These are phyloP conservation scores for Ustilago shanxiensis DNA, from an alignment of 1,284 basidiomycete species.

Conservation along the genomic window DNA sequence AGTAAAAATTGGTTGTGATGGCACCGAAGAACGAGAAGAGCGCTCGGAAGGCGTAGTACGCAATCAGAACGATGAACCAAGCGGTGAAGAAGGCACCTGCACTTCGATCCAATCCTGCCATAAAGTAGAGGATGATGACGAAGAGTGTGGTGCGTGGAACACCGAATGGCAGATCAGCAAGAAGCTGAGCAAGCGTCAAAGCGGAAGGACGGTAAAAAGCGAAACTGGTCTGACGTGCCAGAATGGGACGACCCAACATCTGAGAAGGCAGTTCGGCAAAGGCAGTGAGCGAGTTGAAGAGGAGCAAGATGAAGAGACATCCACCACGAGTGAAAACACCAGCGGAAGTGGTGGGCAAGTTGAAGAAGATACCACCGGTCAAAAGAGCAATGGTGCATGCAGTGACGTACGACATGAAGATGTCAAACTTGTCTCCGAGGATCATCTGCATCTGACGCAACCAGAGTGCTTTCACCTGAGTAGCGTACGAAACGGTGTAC, in stretches of 20 bases:
- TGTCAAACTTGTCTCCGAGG: slow-evolving; percentile 84
- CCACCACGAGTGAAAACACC: slow-evolving; percentile 84
- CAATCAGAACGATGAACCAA: slow-evolving; percentile 72
- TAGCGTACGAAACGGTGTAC: slow-evolving; percentile 80
- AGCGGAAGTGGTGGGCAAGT: slow-evolving; percentile 70
- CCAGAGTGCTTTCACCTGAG: slow-evolving; percentile 74
- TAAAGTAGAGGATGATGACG: slow-evolving; percentile 70
- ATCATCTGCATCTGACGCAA: slow-evolving; percentile 82
- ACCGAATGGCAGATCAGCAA: slow-evolving; percentile 71
- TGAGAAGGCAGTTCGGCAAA: slow-evolving; percentile 60
- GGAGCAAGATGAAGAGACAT: slow-evolving; percentile 78
- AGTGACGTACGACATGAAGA: slow-evolving; percentile 73
- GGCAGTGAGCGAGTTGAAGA: slow-evolving; percentile 72
- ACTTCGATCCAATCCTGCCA: slow-evolving; percentile 49
- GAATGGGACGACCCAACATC: slow-evolving; percentile 59
- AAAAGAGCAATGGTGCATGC: slow-evolving; percentile 77
- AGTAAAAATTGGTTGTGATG: slow-evolving; percentile 55
- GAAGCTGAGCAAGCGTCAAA: slow-evolving; percentile 54
- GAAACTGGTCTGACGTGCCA: slow-evolving; percentile 55
- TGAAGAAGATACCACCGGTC: slow-evolving; percentile 85
- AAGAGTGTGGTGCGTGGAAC: slow-evolving; percentile 71
- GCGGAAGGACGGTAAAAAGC: slow-evolving; percentile 69
- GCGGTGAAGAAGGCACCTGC: slow-evolving; percentile 72
- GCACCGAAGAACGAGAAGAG: slow-evolving; percentile 60
- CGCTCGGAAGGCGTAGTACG: slow-evolving; percentile 60